Evolutionary conservation across 2,329 filamentous ascomycete species (phyloP), one percentile per base, ranked within the genome.

Genomic region (Orbilia javanica): DNA sequence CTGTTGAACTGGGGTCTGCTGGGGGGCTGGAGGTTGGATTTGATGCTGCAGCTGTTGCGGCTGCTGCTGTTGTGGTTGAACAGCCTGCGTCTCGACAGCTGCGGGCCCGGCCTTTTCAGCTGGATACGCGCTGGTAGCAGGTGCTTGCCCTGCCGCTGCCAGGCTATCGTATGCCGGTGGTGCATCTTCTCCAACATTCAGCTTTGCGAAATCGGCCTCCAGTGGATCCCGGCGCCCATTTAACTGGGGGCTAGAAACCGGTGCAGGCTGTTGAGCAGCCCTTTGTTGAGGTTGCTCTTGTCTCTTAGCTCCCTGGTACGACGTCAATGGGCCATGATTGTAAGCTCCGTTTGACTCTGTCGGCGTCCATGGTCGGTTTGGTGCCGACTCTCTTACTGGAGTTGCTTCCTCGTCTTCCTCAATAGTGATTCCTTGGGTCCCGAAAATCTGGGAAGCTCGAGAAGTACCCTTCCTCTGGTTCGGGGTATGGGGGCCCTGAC

Each of bases 111-210:
- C 44, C n/a, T 78, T 79, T 10, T 78, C 67, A 25, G 74, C 13
- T 1, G 79, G 75, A 72, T 80, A 63, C 20, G 74, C 27, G 52
- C 57, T 48, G 67, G 57, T 53, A 25, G 57, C 31, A 42, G 76
- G 80, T 67, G 66, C 74, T 20, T 74, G 74, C 22, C 64, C 75
- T 20, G 50, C 22, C n/a, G 63, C 75, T 8, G 75, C 69, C 42
- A 97, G 89, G 81, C 91, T 96, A 8, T 93, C 96, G 84, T 99
- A 99, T 4, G 96, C 95, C n/a, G 96, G 96, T 20, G 96, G 96
- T 13, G 95, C 94, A 67, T 93, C 94, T 22, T 93, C 92, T 31
- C 90, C 88, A 81, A 93, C 88, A 39, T 81, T 80, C 71, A 82
- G 72, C 29, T 81, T 79, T 25, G 81, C 71, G 57, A 82, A 81